These are phyloP conservation scores for Mallotus repandus DNA, from an alignment of 441 rosid species.

Conservation along the genomic window DNA sequence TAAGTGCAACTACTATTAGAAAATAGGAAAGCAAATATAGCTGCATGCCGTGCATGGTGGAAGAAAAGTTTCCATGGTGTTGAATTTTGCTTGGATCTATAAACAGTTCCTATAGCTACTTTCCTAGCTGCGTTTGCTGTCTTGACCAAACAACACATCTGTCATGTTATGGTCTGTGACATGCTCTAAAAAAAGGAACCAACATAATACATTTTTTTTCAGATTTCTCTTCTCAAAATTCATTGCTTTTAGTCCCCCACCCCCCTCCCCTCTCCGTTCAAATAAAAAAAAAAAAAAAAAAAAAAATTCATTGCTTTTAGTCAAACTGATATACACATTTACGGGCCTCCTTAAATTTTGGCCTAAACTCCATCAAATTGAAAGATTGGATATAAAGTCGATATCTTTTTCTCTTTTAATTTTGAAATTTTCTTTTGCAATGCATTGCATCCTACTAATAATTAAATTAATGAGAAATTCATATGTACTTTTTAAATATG, in stretches of 20 bases:
- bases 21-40: background rate
- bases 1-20: no score
- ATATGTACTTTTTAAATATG: no score
- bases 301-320: background rate
- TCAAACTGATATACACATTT: background rate
- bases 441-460: no score
- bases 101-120: background rate
- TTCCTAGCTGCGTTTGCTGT: background rate
- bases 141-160: background rate
- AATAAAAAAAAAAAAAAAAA: no score
- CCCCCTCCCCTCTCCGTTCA: no score
- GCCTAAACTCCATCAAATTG: background rate
- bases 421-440: no score
- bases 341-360: constrained; percentile 9
- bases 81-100: background rate
- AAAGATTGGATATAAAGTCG: no score
- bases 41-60: background rate
- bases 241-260: background rate
- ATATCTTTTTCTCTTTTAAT: no score
- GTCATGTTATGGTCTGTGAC: constrained; percentile 9
- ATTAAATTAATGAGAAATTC: no score
- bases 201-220: background rate
- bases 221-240: background rate
- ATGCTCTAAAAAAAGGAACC: background rate
- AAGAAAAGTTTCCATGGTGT: constrained; percentile 11